Conservation (phyloP, 345 rosid genomes). For the Eucalyptus coolabah region DNA sequence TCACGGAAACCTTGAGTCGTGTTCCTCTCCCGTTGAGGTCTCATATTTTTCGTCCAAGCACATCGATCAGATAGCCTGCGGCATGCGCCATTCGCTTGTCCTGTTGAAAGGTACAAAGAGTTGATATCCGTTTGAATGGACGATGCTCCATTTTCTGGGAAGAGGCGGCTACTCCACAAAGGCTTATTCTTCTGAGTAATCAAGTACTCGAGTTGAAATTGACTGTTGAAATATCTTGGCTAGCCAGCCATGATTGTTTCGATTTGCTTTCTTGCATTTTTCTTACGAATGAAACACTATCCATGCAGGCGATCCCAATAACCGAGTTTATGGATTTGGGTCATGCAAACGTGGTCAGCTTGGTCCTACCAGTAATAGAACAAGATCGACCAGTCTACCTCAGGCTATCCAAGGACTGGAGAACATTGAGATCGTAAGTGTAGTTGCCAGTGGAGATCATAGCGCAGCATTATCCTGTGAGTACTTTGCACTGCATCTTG, state of each 20-base stretch:
- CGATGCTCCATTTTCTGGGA: background rate
- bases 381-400: constrained; percentile 44
- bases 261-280: background rate
- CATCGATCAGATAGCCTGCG: constrained; percentile 66
- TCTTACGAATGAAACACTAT: background rate
- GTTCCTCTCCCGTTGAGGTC: constrained; percentile 44
- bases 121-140: background rate
- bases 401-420: constrained; percentile 37
- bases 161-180: background rate
- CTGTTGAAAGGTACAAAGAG: constrained; percentile 44
- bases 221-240: background rate
- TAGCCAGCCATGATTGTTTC: background rate
- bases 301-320: constrained; percentile 13
- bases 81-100: constrained; percentile 93
- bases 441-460: constrained; percentile 80
- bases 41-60: constrained; percentile 34
- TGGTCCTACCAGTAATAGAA: constrained; percentile 31
- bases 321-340: constrained; percentile 69
- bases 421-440: constrained; percentile 25
- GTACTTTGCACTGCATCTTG: background rate
- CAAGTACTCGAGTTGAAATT: background rate
- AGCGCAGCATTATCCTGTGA: constrained; percentile 73
- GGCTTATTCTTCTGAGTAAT: background rate
- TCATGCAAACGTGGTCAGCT: constrained; percentile 85
- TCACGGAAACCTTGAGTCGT: constrained; percentile 56